Evolutionary conservation across 2,329 filamentous ascomycete species (phyloP).

Genomic region (Trichophyton verrucosum): DNA sequence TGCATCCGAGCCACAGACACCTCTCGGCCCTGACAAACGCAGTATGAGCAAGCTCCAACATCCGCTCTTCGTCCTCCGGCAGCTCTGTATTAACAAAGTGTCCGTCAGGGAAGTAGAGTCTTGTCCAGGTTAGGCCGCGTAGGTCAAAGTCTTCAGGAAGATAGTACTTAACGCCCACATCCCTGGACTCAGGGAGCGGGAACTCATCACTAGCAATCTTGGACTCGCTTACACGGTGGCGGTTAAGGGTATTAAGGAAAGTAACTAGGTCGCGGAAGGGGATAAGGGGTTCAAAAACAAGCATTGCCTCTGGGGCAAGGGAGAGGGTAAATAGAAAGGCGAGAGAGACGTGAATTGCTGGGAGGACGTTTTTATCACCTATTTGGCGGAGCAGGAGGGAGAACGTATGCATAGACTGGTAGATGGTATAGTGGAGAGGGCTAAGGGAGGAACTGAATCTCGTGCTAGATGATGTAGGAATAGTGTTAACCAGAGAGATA

Average conservation of each 20-base stretch:
- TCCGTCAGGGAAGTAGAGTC: conserved; percentile 35
- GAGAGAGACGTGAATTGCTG: conserved; percentile 44
- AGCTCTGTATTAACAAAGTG: conserved; percentile 39
- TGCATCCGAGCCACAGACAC: conserved; percentile 39
- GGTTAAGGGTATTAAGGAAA: conserved; percentile 44
- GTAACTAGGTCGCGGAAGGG: conserved; percentile 40
- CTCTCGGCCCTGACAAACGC: conserved; percentile 38
- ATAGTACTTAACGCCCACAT: conserved; percentile 28
- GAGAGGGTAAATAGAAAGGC: conserved; percentile 40
- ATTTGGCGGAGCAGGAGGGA: conserved; percentile 35
- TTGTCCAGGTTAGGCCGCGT: conserved; percentile 43
- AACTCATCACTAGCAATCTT: conserved; percentile 32
- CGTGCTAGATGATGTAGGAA: neutral
- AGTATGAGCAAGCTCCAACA: conserved; percentile 39
- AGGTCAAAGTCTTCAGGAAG: conserved; percentile 49
- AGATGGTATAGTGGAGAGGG: conserved; percentile 22
- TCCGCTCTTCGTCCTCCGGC: conserved; percentile 44
- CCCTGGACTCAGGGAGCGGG: conserved; percentile 29
- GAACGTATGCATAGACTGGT: conserved; percentile 33
- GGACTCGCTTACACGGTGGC: conserved; percentile 24
- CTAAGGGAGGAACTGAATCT: neutral
- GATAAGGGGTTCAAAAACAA: conserved; percentile 31
- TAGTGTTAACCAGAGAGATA: neutral
- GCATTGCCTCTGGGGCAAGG: conserved; percentile 26
- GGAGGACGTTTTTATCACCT: conserved; percentile 41